Percentiles rank a stretch among this genome's conserved stretches.
Conservation (phyloP, 2,329 filamentous ascomycete species). For the Clarireedia paspali region DNA sequence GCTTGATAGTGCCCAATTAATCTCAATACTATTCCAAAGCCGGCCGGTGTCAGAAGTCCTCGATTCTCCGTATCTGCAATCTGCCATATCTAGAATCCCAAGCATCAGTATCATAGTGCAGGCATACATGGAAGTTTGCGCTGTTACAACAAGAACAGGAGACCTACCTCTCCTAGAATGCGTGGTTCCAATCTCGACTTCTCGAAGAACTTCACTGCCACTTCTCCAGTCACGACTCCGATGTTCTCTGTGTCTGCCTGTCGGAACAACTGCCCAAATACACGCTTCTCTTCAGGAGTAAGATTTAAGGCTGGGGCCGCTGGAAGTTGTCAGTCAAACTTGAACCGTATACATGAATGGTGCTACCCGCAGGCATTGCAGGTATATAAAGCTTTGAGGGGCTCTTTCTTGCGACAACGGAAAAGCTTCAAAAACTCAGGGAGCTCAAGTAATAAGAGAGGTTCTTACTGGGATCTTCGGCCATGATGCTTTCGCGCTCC, state of each 20-base stretch:
- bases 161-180: slow-evolving; percentile 69
- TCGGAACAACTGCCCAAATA: slow-evolving; percentile 88
- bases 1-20: slow-evolving; percentile 95
- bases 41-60: slow-evolving; percentile 83
- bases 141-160: not conserved
- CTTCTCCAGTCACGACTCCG: slow-evolving; percentile 89
- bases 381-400: not conserved
- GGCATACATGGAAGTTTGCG: not conserved
- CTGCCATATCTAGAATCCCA: slow-evolving; percentile 76
- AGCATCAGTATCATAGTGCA: not conserved
- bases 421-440: not conserved
- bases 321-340: slow-evolving; percentile 26
- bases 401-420: not conserved
- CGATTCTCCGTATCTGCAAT: slow-evolving; percentile 96
- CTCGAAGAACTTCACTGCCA: slow-evolving; percentile 96
- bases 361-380: not conserved
- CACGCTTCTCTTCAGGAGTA: slow-evolving; percentile 83
- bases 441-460: slow-evolving; percentile 58
- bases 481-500: slow-evolving; percentile 20
- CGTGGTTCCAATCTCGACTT: slow-evolving; percentile 84
- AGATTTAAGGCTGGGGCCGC: slow-evolving; percentile 71
- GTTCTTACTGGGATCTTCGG: slow-evolving; percentile 29
- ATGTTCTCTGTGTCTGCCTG: slow-evolving; percentile 87
- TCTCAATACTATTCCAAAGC: slow-evolving; percentile 86
- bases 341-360: not conserved